Evolutionary conservation across 352 stramenopile species (phyloP), one percentile per base, ranked within the genome.

Genomic region (Elongisporangium senticosum): DNA sequence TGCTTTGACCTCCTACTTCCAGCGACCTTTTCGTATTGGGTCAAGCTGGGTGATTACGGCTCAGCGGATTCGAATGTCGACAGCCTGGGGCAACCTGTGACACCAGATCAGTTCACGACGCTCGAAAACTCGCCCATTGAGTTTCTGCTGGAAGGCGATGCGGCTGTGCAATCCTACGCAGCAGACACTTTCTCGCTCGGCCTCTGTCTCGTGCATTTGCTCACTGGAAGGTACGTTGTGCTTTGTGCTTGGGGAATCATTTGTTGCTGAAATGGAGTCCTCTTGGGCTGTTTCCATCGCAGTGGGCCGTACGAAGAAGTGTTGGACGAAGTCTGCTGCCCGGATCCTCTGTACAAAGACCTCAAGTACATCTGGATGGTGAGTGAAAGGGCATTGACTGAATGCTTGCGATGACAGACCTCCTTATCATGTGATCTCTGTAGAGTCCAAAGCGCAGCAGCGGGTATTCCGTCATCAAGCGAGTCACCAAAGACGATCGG

Each of bases 31-130:
- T 84, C 80, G 24, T 93, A 91, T 52, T 93, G 79, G 79, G 93
- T 98, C 15, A 99, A 99, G 72, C 75, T 99, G 19, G 97, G 96
- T 7, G 97, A 99, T 71, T 99, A 98, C 74, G 97, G 97, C 2
- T 98, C 97, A 2, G 90, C 96, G 6, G 91, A 98, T 60, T 91
- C 98, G 23, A 84, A 88, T 53, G 64, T 66, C 1, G 86, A 92
- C 14, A 93, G 81, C 22, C 75, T 98, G 51, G 93, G 89, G n/a
- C 79, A 92, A 55, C 87, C 87, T 1, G 89, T 99, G 3, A 95
- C 81, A 4, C 76, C 98, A 47, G 93, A 95, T 39, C 96, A 95
- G 55, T 99, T 99, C 64, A 98, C 97, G 24, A 99, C 97, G 17
- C 72, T 99, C 17, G 97, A 99, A 69, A 99, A 99, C 68, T 95